Evolutionary conservation across 768 basidiomycete species (phyloP), one percentile per base, ranked within the genome.

Genomic region (Boletus rex-veris): DNA sequence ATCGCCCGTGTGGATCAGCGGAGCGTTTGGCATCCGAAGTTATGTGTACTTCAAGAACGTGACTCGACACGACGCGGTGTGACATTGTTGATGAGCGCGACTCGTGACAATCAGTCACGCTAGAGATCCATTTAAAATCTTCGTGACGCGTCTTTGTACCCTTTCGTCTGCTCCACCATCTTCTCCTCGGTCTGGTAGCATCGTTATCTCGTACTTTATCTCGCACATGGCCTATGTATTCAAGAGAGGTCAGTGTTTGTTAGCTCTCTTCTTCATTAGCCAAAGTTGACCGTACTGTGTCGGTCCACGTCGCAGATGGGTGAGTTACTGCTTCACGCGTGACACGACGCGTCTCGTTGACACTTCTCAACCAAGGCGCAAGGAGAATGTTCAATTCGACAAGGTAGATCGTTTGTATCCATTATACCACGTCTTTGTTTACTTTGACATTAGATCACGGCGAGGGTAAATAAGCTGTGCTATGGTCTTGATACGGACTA

Each of bases 401-500:
- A 96, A 96, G 80, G 92, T 87, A 61, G 57, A 78, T 57, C 54
- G 50, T 37, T 2, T 43, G 51, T 31, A 10, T 54, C 40, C 11
- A 54, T 47, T 45, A 31, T 44, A 44, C 50, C 61, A 54, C 39
- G 48, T 48, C 55, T 52, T 57, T 64, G 58, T 47, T 63, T 5
- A 64, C 53, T 46, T 24, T 31, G 48, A 38, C 12, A 52, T 9
- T 40, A 93, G 91, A 93, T 93, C 70, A 94, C 92, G 2, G 83
- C 90, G 10, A 78, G 92, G 61, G 84, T 94, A 59, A 82, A 84
- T 66, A 93, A 93, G 74, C 82, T 99, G 16, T 97, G 93, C 65
- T 98, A 98, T 71, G 97, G 97, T 55, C 84, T 99, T 19, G 95
- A 99, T 71, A 76, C 80, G 52, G 88, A 95, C 64, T 88, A 92